A percentile compares a stretch with the other conserved stretches of the same genome.
These are phyloP conservation scores for Perkinsus olseni DNA, from an alignment of 169 alveolate species.

Conservation along the genomic window DNA sequence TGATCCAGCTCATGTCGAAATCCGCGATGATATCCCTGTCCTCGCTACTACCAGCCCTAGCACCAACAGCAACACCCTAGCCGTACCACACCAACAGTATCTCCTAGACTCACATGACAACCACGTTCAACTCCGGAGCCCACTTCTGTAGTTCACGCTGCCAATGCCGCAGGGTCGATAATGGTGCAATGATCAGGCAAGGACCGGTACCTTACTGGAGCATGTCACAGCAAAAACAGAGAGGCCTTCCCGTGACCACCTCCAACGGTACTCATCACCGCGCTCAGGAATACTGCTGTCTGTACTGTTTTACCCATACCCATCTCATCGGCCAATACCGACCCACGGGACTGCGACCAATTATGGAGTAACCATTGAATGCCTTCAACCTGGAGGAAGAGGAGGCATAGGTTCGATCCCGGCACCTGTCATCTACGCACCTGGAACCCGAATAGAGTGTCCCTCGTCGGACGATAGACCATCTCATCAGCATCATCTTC, in stretches of 20 bases:
- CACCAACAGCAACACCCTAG: too few species aligned
- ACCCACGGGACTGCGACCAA: slow-evolving; percentile 6
- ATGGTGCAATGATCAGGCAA: not conserved
- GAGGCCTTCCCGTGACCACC: not conserved
- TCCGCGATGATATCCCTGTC: not conserved
- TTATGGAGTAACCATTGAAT: not conserved
- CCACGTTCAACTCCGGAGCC: slow-evolving; percentile 10
- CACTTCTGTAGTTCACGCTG: not conserved
- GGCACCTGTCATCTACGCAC: not conserved
- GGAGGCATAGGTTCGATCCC: not conserved
- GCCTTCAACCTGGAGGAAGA: not conserved
- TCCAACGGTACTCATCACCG: not conserved
- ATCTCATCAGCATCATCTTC: not conserved
- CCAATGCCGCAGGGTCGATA: slow-evolving; percentile 1
- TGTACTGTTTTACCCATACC: slow-evolving; percentile 11
- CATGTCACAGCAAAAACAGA: not conserved
- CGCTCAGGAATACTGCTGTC: not conserved
- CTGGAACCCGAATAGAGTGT: not conserved
- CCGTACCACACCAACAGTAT: too few species aligned
- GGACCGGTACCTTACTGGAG: not conserved
- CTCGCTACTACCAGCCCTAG: not conserved
- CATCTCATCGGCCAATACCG: slow-evolving; percentile 12
- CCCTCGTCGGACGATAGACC: not conserved
- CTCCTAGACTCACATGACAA: not conserved
- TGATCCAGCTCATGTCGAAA: not conserved